Percentiles rank a stretch among this genome's conserved stretches.
phyloP scores from a whole-genome alignment of 2,329 filamentous ascomycete genomes.

The Trichoderma polysporum region DNA sequence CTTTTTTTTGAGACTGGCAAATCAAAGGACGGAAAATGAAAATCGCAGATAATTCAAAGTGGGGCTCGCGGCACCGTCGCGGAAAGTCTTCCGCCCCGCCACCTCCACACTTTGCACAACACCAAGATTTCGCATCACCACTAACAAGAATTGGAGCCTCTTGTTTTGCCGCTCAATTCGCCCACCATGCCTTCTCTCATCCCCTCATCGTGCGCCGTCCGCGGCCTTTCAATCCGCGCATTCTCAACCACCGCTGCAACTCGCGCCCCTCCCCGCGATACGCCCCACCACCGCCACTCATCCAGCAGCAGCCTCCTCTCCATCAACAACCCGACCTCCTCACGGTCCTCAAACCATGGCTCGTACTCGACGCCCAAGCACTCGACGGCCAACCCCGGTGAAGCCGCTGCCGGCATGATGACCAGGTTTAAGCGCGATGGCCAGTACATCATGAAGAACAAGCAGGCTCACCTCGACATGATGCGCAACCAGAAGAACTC shows the following conservation, averaged over 20 bases:
- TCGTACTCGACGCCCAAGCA: conserved; percentile 15
- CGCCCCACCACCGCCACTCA: conserved; percentile 22
- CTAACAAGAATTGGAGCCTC: not conserved
- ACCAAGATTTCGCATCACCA: conserved; percentile 17
- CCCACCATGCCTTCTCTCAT: conserved; percentile 43
- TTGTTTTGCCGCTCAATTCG: not conserved
- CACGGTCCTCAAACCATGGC: not conserved
- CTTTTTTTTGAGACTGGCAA: not conserved
- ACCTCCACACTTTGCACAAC: conserved; percentile 14
- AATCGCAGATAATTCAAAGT: conserved; percentile 1
- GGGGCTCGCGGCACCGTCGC: conserved; percentile 1
- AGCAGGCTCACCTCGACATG: conserved; percentile 39
- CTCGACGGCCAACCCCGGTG: conserved; percentile 22
- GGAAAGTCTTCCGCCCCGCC: conserved; percentile 18
- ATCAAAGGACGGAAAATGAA: not conserved
- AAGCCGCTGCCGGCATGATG: conserved; percentile 33
- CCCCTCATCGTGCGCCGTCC: conserved; percentile 28
- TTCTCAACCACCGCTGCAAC: conserved; percentile 34
- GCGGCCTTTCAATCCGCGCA: conserved; percentile 28
- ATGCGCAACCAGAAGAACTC: conserved; percentile 42
- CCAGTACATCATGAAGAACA: conserved; percentile 28
- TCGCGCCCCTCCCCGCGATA: conserved; percentile 29
- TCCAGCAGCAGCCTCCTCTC: conserved; percentile 28
- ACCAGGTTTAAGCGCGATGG: conserved; percentile 29
- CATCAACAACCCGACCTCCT: conserved; percentile 21